These are phyloP conservation scores for Castanea mollissima DNA, from an alignment of 306 rosid genomes.

Conservation along the genomic window DNA sequence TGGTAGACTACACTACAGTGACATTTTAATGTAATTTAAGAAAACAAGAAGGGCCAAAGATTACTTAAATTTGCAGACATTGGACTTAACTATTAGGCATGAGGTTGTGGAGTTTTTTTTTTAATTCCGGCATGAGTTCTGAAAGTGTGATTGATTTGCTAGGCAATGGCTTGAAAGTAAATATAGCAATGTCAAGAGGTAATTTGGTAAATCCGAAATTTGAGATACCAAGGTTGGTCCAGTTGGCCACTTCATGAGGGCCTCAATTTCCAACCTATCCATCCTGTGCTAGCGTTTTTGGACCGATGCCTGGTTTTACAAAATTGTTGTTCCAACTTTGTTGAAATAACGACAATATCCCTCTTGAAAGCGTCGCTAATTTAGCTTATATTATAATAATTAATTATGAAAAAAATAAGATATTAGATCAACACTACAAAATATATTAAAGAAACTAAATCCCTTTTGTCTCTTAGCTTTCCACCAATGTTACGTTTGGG, in stretches of 20 bases:
- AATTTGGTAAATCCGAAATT: neutral
- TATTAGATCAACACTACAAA: neutral
- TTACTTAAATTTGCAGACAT: neutral
- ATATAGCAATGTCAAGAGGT: neutral
- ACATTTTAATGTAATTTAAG: neutral
- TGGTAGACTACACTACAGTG: neutral
- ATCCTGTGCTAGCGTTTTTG: too few relatives aligned
- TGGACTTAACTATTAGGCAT: neutral
- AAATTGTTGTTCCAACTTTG: neutral
- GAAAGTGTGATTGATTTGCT: neutral
- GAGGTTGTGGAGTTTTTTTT: neutral
- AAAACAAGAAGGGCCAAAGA: neutral
- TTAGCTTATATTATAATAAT: too few relatives aligned
- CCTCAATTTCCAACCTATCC: neutral
- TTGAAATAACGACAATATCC: neutral
- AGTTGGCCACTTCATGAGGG: constrained; percentile 14
- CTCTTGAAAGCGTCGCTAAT: neutral
- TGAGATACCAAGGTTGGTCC: neutral
- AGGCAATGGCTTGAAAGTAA: neutral
- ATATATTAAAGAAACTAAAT: neutral
- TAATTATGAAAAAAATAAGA: neutral
- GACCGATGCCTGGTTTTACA: neutral
- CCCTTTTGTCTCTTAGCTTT: neutral
- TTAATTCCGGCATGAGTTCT: neutral
- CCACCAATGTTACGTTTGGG: neutral